Evolutionary conservation across 495 filamentous ascomycete genomes (phyloP).

Genomic region (Penicillium paradoxum): DNA sequence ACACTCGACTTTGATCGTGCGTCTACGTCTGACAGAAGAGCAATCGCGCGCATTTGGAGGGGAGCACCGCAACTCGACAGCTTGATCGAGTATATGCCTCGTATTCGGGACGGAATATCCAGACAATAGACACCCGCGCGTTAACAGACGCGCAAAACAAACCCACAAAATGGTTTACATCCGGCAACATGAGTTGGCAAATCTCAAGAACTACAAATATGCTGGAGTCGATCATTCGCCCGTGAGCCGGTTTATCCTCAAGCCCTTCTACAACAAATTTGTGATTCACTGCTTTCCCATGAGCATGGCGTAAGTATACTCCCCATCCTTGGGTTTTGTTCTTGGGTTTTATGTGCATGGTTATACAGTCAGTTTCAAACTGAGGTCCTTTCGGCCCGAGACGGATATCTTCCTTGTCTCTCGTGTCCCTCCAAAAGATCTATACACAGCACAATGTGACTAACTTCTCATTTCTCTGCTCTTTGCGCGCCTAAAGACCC

Average conservation of each 20-base stretch:
- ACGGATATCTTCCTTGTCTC: background rate
- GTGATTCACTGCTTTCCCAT: conserved; percentile 93
- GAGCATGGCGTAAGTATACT: conserved; percentile 76
- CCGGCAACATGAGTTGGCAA: conserved; percentile 81
- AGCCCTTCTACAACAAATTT: conserved; percentile 94
- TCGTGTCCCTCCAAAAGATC: background rate
- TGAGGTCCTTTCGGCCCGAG: background rate
- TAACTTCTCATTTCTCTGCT: conserved; percentile 18
- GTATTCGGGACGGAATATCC: background rate
- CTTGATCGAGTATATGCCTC: background rate
- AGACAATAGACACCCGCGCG: conserved; percentile 1
- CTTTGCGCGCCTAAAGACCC: conserved; percentile 37
- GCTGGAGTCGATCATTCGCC: conserved; percentile 84
- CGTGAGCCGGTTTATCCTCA: conserved; percentile 82
- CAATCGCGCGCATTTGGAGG: background rate
- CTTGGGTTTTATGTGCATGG: background rate
- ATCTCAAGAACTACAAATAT: conserved; percentile 88
- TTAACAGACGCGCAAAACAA: background rate
- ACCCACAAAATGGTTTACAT: conserved; percentile 70
- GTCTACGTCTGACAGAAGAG: background rate
- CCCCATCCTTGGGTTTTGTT: background rate
- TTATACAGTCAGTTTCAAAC: background rate
- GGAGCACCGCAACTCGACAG: background rate
- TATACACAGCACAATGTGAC: conserved; percentile 3
- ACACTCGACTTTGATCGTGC: background rate